Conservation (phyloP, 2,329 filamentous ascomycete genomes). For the Phoma sp. region DNA sequence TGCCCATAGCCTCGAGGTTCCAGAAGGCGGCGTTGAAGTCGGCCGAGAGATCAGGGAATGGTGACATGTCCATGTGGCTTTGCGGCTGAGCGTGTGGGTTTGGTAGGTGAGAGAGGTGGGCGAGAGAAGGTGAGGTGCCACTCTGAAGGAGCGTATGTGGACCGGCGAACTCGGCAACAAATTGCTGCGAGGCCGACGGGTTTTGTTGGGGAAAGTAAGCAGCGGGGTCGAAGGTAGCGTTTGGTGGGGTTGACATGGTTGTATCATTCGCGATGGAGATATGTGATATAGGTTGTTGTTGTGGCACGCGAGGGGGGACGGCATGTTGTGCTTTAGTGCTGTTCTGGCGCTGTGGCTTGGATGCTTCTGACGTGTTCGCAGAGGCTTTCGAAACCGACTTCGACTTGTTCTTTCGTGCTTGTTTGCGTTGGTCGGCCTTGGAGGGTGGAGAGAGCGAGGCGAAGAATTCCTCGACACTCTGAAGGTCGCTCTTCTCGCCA, state of each 20-base stretch:
- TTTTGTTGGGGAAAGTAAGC: slow-evolving; percentile 38
- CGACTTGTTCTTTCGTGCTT: slow-evolving; percentile 55
- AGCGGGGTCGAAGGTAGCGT: slow-evolving; percentile 37
- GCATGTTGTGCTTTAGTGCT: slow-evolving; percentile 30
- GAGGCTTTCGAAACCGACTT: slow-evolving; percentile 44
- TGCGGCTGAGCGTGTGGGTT: slow-evolving; percentile 26
- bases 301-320: slow-evolving; percentile 36
- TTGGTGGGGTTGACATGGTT: slow-evolving; percentile 42
- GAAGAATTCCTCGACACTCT: slow-evolving; percentile 94
- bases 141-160: slow-evolving; percentile 37
- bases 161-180: slow-evolving; percentile 58
- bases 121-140: slow-evolving; percentile 39
- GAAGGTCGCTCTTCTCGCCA: slow-evolving; percentile 87
- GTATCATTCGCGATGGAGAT: slow-evolving; percentile 20
- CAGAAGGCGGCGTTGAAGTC: slow-evolving; percentile 45
- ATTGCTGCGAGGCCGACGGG: slow-evolving; percentile 38
- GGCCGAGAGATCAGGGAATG: slow-evolving; percentile 43
- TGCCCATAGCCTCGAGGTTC: slow-evolving; percentile 43
- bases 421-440: slow-evolving; percentile 58
- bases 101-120: slow-evolving; percentile 35
- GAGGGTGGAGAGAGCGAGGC: slow-evolving; percentile 74
- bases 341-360: slow-evolving; percentile 28
- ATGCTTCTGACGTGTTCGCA: slow-evolving; percentile 36
- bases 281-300: slow-evolving; percentile 26
- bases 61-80: slow-evolving; percentile 37